These are phyloP conservation scores for Phytophthora pisi DNA, from an alignment of 352 stramenopile species.

Conservation along the genomic window DNA sequence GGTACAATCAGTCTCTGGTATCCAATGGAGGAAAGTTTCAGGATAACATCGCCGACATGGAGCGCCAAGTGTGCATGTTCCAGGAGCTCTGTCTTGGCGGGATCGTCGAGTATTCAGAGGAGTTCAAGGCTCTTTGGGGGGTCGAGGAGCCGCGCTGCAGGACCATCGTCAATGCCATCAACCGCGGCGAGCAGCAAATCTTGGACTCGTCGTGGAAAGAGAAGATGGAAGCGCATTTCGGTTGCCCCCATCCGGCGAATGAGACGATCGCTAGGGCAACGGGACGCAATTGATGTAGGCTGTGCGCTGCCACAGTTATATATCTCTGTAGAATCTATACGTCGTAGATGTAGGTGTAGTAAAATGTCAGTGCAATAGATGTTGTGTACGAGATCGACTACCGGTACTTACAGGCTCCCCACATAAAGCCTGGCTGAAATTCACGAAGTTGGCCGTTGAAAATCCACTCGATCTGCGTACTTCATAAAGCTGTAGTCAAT, in stretches of 20 bases:
- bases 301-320: neutral
- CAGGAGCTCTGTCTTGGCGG: constrained; percentile 56
- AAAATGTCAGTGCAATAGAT: constrained; percentile 1
- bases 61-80: constrained; percentile 56
- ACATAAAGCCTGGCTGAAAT: too few species aligned
- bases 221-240: constrained; percentile 44
- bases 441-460: too few species aligned
- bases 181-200: constrained; percentile 34
- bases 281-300: neutral
- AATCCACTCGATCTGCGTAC: too few species aligned
- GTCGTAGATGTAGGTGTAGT: constrained; percentile 8
- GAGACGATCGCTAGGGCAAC: neutral
- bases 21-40: constrained; percentile 25
- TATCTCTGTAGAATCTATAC: neutral
- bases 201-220: constrained; percentile 33
- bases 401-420: too few species aligned
- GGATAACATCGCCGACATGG: constrained; percentile 44
- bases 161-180: constrained; percentile 44
- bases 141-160: constrained; percentile 41
- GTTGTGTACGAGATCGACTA: neutral
- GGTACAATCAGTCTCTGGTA: constrained; percentile 39
- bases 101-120: constrained; percentile 36
- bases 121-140: constrained; percentile 52
- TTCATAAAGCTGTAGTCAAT: too few species aligned
- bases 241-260: constrained; percentile 34